These are phyloP conservation scores for Exophiala xenobiotica DNA, from an alignment of 2,329 filamentous ascomycete genomes.

Conservation along the genomic window DNA sequence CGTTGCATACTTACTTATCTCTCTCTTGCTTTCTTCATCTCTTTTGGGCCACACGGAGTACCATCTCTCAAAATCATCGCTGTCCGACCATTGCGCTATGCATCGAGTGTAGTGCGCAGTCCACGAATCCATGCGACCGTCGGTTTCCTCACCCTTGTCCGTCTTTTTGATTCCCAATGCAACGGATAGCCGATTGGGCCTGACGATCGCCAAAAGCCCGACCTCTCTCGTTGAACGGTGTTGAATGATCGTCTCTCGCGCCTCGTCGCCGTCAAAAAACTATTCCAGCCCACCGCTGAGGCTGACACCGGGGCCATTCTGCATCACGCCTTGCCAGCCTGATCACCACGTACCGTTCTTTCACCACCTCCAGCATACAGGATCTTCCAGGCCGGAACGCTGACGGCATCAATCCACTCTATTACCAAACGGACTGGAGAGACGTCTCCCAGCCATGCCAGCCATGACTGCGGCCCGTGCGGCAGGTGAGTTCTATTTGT, in stretches of 20 bases:
- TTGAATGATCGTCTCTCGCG: not conserved
- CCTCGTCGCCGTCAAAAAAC: not conserved
- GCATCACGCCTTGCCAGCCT: not conserved
- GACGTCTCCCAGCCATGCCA: constrained; percentile 13
- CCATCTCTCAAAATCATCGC: not conserved
- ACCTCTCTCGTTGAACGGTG: not conserved
- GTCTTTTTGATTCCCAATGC: not conserved
- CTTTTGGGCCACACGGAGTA: too few relatives aligned
- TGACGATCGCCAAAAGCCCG: not conserved
- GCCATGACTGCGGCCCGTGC: constrained; percentile 16
- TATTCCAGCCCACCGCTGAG: not conserved
- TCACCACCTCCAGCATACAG: not conserved
- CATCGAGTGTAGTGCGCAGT: not conserved
- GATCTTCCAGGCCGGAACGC: not conserved
- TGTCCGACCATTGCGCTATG: not conserved
- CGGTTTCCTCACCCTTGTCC: not conserved
- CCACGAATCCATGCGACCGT: not conserved
- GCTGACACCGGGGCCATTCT: not conserved
- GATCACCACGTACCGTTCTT: not conserved
- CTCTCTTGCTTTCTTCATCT: not conserved
- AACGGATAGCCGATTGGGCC: not conserved
- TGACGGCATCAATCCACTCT: constrained; percentile 3
- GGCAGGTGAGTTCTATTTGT: constrained; percentile 18
- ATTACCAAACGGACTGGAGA: not conserved
- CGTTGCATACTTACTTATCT: not conserved